Evolutionary conservation across 192 early-diverging fungal genomes (phyloP), one percentile per base, ranked within the genome.

Genomic region (Geranomyces variabilis): DNA sequence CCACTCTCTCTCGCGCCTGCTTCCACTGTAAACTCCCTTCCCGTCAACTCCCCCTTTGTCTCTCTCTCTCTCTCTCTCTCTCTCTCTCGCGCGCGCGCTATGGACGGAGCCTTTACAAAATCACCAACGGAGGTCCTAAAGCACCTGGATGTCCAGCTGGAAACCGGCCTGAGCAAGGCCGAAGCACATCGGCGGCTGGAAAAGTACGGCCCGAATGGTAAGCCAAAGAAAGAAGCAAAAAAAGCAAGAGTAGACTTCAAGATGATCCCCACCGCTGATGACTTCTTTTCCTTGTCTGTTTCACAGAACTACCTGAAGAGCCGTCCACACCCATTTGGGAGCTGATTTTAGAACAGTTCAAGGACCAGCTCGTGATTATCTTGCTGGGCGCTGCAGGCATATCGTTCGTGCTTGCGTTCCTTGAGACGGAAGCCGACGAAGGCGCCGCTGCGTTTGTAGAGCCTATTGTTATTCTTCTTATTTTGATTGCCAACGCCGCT

Each of bases 331-430:
- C 97, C 15, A 79, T 98, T 4, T 96, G 92, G 91, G 81, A 93
- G 73, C 87, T 99, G 67, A 92, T 99, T 61, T 74, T 94, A 57
- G 96, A 95, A 79, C 97, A 99, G 83, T 98, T 99, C 81, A 84
- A 97, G 81, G 97, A 99, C 84, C 96, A 98, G 78, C 89, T 99
- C 43, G 97, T 99, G 28, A 83, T 98, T 43, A 99, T 99, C 66
- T 85, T 99, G 33, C 84, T 98, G 1, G 83, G 79, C 62, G 95
- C 97, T 22, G 97, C 97, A 43, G 86, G 81, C 15, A 82, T 99
- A 22, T 98, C 96, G 34, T 93, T 99, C 72, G 90, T 93, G 30
- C 87, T 99, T 19, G 97, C 97, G 31, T 81, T 91, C 15, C 81
- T 98, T 34, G 97, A 99, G 60, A 80, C 71, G 7, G 75, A 75